Evolutionary conservation across 148 eudicot genomes (phyloP).

Genomic region (Drosera capensis): DNA sequence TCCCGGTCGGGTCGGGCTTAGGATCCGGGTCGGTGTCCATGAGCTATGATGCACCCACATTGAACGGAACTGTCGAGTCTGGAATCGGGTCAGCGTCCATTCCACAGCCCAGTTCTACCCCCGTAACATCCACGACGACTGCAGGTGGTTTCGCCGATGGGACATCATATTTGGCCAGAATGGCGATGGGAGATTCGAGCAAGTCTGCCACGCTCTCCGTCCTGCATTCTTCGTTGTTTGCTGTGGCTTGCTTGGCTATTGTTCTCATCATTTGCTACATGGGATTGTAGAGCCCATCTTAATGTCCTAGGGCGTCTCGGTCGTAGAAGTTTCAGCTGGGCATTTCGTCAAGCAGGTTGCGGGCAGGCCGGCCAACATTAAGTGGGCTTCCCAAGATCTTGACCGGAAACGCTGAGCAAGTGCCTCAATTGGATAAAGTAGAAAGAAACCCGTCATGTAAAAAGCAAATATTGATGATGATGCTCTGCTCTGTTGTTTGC

Average conservation of each 20-base stretch:
- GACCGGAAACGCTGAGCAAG: background rate
- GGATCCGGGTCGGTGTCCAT: constrained; percentile 23
- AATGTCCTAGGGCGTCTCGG: background rate
- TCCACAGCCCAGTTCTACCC: constrained; percentile 15
- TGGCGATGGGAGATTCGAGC: constrained; percentile 73
- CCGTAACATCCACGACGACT: background rate
- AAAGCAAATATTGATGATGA: too few species aligned
- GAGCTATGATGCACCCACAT: constrained; percentile 18
- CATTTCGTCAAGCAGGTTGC: constrained; percentile 7
- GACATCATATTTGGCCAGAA: constrained; percentile 71
- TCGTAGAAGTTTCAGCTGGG: background rate
- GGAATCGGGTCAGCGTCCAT: constrained; percentile 8
- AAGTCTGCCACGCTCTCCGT: background rate
- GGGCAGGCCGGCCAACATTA: constrained; percentile 1
- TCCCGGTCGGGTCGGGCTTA: constrained; percentile 10
- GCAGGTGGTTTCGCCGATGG: constrained; percentile 48
- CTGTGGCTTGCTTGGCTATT: background rate
- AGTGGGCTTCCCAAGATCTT: background rate
- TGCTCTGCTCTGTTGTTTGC: too few species aligned
- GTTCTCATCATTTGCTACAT: background rate
- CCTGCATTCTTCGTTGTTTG: background rate
- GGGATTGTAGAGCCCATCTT: background rate
- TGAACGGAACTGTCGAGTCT: constrained; percentile 1
- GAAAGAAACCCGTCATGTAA: too few species aligned
- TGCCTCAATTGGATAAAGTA: too few species aligned